phyloP scores from a whole-genome alignment of 257 asterid species.

The Knoxia roxburghii region DNA sequence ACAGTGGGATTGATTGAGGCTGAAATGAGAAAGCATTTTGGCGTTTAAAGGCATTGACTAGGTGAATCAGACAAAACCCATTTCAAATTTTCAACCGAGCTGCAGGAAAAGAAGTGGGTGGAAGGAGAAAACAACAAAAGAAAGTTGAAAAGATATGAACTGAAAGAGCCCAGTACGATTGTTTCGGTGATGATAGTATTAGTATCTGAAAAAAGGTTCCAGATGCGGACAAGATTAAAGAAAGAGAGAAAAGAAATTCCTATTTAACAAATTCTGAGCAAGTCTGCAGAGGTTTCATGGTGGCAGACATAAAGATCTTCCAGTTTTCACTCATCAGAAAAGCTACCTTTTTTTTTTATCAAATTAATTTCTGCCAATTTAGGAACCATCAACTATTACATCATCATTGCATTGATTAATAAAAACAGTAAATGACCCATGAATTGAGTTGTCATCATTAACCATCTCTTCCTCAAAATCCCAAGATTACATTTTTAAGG shows the following conservation, averaged over 20 bases:
- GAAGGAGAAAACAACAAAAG: neutral
- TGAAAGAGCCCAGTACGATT: constrained; percentile 4
- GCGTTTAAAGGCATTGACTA: neutral
- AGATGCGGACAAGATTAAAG: constrained; percentile 24
- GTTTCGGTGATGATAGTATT: constrained; percentile 17
- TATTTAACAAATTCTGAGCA: neutral
- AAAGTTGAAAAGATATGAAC: no score
- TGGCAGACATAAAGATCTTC: constrained; percentile 49
- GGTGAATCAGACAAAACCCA: neutral
- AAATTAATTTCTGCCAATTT: no score
- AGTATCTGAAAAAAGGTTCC: constrained; percentile 29
- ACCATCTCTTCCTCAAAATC: no score
- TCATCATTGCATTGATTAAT: no score
- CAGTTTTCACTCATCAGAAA: constrained; percentile 25
- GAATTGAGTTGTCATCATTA: no score
- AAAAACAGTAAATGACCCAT: no score
- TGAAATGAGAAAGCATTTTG: constrained; percentile 8
- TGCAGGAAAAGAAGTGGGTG: constrained; percentile 10
- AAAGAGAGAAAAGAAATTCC: neutral
- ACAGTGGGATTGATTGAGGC: constrained; percentile 9
- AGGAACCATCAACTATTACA: no score
- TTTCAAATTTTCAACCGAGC: neutral
- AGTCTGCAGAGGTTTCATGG: neutral
- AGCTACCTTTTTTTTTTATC: no score
- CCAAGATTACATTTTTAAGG: no score